Conservation (phyloP, 352 stramenopile genomes). For the Elongisporangium undulatum region DNA sequence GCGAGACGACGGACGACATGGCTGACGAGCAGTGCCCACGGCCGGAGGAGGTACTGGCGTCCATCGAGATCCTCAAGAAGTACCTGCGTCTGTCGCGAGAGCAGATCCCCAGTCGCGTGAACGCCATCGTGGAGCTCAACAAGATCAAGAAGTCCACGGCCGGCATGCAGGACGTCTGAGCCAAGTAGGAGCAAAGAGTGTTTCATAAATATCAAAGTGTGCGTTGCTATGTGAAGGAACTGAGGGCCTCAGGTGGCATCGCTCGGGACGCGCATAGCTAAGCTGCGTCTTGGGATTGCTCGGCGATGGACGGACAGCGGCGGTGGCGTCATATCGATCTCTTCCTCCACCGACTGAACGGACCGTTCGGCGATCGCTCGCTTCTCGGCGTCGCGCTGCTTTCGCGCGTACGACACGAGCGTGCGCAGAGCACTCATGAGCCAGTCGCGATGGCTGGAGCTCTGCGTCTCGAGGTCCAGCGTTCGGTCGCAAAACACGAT, state of each 20-base stretch:
- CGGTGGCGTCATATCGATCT: neutral
- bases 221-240: neutral
- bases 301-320: neutral
- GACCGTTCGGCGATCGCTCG: slow-evolving; percentile 66
- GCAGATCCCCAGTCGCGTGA: slow-evolving; percentile 40
- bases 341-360: neutral
- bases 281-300: neutral
- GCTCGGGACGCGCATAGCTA: no score
- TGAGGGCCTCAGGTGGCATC: neutral
- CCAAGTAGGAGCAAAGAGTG: neutral
- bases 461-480: slow-evolving; percentile 77
- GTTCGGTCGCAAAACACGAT: slow-evolving; percentile 74
- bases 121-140: slow-evolving; percentile 71
- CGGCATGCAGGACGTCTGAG: slow-evolving; percentile 28
- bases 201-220: slow-evolving; percentile 10
- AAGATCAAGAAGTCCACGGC: slow-evolving; percentile 52
- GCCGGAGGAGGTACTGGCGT: slow-evolving; percentile 47
- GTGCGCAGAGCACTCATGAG: slow-evolving; percentile 72
- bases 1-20: slow-evolving; percentile 46
- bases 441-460: slow-evolving; percentile 74
- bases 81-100: slow-evolving; percentile 66
- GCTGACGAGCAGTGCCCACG: slow-evolving; percentile 47
- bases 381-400: slow-evolving; percentile 66
- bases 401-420: slow-evolving; percentile 65
- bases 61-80: slow-evolving; percentile 64